phyloP scores from a whole-genome alignment of 106 monocot genomes.

The Narthecium ossifragum region DNA sequence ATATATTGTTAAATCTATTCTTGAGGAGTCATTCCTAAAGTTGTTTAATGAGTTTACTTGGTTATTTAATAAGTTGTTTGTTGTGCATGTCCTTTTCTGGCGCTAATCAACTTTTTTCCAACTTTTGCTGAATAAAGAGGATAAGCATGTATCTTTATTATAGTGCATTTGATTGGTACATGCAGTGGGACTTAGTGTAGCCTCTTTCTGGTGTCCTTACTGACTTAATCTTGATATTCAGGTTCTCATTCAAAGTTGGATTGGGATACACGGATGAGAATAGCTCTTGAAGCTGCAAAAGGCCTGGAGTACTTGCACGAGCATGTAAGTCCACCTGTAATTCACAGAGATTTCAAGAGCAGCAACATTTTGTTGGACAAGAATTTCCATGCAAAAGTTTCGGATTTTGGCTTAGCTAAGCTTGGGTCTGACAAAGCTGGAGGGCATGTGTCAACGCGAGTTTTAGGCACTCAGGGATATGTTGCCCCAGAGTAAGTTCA shows the following conservation, averaged over 20 bases:
- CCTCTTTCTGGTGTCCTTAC: conserved; percentile 1
- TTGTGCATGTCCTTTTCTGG: no score
- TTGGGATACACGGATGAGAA: conserved; percentile 91
- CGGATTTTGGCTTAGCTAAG: conserved; percentile 97
- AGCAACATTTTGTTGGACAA: conserved; percentile 94
- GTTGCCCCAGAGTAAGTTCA: conserved; percentile 89
- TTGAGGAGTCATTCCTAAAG: no score
- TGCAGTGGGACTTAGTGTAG: background rate
- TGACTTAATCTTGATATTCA: conserved; percentile 14
- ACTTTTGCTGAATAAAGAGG: no score
- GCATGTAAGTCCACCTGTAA: conserved; percentile 84
- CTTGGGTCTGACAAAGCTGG: conserved; percentile 93
- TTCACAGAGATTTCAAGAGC: conserved; percentile 98
- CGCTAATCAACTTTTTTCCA: no score
- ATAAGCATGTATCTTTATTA: no score
- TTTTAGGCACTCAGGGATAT: conserved; percentile 97
- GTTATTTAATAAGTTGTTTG: no score
- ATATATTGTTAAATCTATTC: no score
- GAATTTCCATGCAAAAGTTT: conserved; percentile 88
- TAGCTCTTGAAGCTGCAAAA: conserved; percentile 98
- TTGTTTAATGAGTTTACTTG: no score
- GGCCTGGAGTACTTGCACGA: conserved; percentile 95
- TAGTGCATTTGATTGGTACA: no score
- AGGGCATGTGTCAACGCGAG: conserved; percentile 95
- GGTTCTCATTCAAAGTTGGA: conserved; percentile 73